Conservation (phyloP, 2,329 filamentous ascomycete genomes). For the Penicillium concentricum region DNA sequence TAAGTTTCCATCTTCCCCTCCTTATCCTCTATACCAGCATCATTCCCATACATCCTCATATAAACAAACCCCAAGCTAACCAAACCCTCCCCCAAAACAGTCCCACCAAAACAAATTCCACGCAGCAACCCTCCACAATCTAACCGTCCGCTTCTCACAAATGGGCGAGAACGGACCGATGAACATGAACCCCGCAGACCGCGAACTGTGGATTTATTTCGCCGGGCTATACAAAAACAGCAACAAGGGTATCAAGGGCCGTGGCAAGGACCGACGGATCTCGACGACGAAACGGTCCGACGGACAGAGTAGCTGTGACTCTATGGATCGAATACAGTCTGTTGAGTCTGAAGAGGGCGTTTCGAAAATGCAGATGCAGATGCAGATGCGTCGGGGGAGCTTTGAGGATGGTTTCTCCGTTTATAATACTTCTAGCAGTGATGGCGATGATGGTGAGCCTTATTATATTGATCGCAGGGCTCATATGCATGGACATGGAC, state of each 20-base stretch:
- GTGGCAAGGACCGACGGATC: conserved; percentile 71
- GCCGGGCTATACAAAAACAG: conserved; percentile 89
- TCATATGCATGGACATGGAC: not conserved
- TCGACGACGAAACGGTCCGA: conserved; percentile 31
- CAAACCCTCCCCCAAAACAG: conserved; percentile 41
- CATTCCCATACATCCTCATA: not conserved
- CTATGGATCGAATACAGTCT: conserved; percentile 18
- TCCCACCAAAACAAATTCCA: conserved; percentile 96
- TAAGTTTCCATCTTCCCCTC: conserved; percentile 31
- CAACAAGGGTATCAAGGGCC: conserved; percentile 97
- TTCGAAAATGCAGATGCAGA: conserved; percentile 11
- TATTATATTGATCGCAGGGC: conserved; percentile 29
- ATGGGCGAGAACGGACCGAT: conserved; percentile 62
- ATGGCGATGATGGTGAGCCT: conserved; percentile 30
- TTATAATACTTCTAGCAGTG: conserved; percentile 35
- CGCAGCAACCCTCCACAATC: conserved; percentile 64
- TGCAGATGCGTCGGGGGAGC: conserved; percentile 20
- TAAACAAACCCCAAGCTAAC: conserved; percentile 6
- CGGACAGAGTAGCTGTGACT: not conserved
- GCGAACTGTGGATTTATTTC: conserved; percentile 81
- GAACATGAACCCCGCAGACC: conserved; percentile 65
- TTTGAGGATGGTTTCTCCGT: conserved; percentile 30
- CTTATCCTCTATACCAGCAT: not conserved
- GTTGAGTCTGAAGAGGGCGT: conserved; percentile 27
- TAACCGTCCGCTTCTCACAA: conserved; percentile 70